Conservation (phyloP, 2,329 filamentous ascomycete genomes). For the Penicillium concentricum region DNA sequence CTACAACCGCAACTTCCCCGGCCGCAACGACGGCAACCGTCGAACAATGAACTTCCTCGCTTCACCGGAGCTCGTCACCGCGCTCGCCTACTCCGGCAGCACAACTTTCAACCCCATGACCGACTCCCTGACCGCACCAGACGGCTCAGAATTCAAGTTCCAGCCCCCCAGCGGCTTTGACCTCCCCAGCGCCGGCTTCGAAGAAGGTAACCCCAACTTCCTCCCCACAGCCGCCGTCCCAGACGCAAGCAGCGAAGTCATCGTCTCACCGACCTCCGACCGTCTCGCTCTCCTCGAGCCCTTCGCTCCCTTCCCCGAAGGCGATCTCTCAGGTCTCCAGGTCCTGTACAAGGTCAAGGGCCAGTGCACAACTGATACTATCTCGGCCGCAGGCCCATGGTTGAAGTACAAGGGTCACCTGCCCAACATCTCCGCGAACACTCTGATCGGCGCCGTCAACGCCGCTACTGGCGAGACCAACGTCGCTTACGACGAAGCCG, state of each 20-base stretch:
- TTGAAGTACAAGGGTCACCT: slow-evolving; percentile 99
- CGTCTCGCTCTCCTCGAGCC: slow-evolving; percentile 89
- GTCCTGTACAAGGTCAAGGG: slow-evolving; percentile 96
- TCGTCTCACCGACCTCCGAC: slow-evolving; percentile 81
- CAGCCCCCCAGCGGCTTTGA: slow-evolving; percentile 64
- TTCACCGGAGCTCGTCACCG: slow-evolving; percentile 93
- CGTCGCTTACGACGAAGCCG: slow-evolving; percentile 82
- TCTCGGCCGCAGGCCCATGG: slow-evolving; percentile 95
- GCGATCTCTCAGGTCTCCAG: slow-evolving; percentile 72
- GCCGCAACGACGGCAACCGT: slow-evolving; percentile 93
- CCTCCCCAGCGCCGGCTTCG: slow-evolving; percentile 72
- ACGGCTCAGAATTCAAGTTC: slow-evolving; percentile 82
- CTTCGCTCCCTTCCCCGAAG: slow-evolving; percentile 76
- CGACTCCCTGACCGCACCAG: slow-evolving; percentile 75
- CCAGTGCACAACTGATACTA: slow-evolving; percentile 98
- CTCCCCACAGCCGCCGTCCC: slow-evolving; percentile 70
- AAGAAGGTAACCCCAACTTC: slow-evolving; percentile 71
- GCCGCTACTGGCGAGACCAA: slow-evolving; percentile 92
- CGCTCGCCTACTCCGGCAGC: slow-evolving; percentile 86
- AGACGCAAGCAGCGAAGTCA: slow-evolving; percentile 68
- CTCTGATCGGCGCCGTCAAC: slow-evolving; percentile 90
- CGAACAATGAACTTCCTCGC: slow-evolving; percentile 99
- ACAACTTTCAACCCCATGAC: slow-evolving; percentile 97
- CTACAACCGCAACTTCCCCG: slow-evolving; percentile 98
- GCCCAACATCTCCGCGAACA: slow-evolving; percentile 97